A percentile compares a stretch with the other conserved stretches of the same genome.
These are phyloP conservation scores for Lasiosphaeris hirsuta DNA, from an alignment of 495 filamentous ascomycete genomes.

Conservation along the genomic window DNA sequence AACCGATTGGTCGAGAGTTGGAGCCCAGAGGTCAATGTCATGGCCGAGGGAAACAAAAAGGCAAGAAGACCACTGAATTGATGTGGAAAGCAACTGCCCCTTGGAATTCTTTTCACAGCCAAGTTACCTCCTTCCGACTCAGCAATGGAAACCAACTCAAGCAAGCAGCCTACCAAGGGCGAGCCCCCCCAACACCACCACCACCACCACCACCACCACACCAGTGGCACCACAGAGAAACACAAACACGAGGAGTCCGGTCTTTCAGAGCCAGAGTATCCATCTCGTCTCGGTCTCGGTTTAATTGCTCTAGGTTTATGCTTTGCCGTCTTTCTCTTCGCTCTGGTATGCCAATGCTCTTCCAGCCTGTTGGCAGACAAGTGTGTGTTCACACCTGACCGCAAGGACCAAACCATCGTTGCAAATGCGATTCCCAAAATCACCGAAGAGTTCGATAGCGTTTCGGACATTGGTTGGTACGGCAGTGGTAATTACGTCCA, in stretches of 20 bases:
- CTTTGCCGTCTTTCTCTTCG: slow-evolving; percentile 2
- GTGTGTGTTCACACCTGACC: not conserved
- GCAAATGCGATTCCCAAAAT: slow-evolving; percentile 47
- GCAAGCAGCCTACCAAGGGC: too few species aligned
- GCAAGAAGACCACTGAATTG: too few species aligned
- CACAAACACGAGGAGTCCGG: not conserved
- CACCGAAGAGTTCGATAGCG: slow-evolving; percentile 35
- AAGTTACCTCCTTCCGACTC: too few species aligned
- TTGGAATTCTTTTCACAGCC: too few species aligned
- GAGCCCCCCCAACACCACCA: too few species aligned
- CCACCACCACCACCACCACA: too few species aligned
- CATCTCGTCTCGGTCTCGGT: not conserved
- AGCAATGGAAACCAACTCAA: too few species aligned
- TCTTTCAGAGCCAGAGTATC: not conserved
- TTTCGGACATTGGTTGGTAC: slow-evolving; percentile 46
- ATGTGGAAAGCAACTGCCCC: too few species aligned
- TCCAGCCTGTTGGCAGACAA: too few species aligned
- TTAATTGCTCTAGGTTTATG: not conserved
- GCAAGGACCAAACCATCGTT: slow-evolving; percentile 36
- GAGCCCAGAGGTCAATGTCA: too few species aligned
- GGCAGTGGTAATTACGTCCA: slow-evolving; percentile 22
- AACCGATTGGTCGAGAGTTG: not conserved
- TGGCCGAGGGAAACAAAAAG: too few species aligned
- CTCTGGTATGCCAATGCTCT: not conserved
- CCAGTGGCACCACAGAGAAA: too few species aligned